Evolutionary conservation across 2,329 filamentous ascomycete genomes (phyloP), one percentile per base, ranked within the genome.

Genomic region (Aspergillus awamori): DNA sequence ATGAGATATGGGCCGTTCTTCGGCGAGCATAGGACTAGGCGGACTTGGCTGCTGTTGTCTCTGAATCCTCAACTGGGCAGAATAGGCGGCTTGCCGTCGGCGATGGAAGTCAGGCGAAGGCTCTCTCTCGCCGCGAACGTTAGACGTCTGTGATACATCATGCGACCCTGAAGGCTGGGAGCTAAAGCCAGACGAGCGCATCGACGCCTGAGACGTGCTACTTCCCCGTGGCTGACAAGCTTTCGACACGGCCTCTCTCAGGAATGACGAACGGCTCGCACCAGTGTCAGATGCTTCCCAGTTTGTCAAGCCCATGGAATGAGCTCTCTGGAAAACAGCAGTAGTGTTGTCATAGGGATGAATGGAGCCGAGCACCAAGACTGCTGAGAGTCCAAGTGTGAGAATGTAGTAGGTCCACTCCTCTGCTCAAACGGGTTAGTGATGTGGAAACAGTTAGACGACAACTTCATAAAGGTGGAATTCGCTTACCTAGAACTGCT

Each of bases 381-480:
- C 78, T 1, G 82, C 81, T 7, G 81, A 80, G 8, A 84, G 84
- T 5, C 86, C 87, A 15, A 87, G 79, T 0, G 85, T 87, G 36
- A 87, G 76, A 28, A 89, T 74, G 67, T 87, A 85, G 56, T 81
- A 80, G 17, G 82, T 84, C 86, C 86, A 89, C 70, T 87, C 85
- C 68, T 87, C 84, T 83, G 60, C 58, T 56, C 57, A 60, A 3
- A 38, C 15, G 3, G 49, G 57, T 70, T 62, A 72, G 69, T 30
- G 64, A 58, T 58, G 58, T 20, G n/a, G 4, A 36, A 38, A 6
- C 47, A 36, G 8, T 7, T 2, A 13, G n/a, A 7, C 2, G 5
- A 11, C 26, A 59, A 43, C 24, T 10, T 13, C 24, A 15, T 30
- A 26, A 26, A 20, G 20, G 13, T 22, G 7, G 36, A 13, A 2